Evolutionary conservation across 2,329 filamentous ascomycete genomes (phyloP).

Genomic region (Cladorrhinum sp.): DNA sequence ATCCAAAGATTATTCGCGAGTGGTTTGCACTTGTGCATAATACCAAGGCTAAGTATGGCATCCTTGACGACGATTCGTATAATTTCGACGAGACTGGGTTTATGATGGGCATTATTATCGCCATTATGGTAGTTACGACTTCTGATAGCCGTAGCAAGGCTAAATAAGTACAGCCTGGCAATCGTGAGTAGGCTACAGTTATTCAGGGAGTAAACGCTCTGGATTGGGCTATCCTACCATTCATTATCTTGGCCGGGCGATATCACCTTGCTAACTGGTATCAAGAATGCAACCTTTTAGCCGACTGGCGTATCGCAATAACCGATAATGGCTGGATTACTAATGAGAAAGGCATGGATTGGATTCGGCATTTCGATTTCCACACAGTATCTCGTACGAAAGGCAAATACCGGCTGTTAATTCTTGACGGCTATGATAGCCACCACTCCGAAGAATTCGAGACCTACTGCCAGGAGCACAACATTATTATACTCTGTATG

Average conservation of each 20-base stretch:
- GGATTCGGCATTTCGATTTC: no score
- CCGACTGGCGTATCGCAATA: constrained; percentile 6
- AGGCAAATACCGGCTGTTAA: no score
- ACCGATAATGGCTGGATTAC: no score
- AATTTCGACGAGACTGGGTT: constrained; percentile 33
- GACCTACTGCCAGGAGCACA: no score
- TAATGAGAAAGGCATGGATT: no score
- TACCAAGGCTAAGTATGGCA: constrained; percentile 27
- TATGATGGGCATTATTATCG: constrained; percentile 31
- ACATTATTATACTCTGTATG: no score
- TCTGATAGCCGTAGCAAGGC: constrained; percentile 7
- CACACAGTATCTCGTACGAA: no score
- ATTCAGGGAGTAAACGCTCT: constrained; percentile 16
- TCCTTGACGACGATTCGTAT: constrained; percentile 24
- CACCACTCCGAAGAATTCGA: no score
- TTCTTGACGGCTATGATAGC: no score
- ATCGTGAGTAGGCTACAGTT: constrained; percentile 12
- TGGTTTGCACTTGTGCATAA: no score
- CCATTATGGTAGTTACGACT: constrained; percentile 12
- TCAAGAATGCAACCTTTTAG: constrained; percentile 4
- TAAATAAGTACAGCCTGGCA: constrained; percentile 12
- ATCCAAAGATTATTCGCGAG: no score
- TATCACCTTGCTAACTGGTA: constrained; percentile 16
- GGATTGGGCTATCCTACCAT: constrained; percentile 11
- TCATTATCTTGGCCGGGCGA: constrained; percentile 10